Base-by-base conservation (phyloP, 2,329 filamentous ascomycete species). In the Annulohypoxylon truncatum region DNA sequence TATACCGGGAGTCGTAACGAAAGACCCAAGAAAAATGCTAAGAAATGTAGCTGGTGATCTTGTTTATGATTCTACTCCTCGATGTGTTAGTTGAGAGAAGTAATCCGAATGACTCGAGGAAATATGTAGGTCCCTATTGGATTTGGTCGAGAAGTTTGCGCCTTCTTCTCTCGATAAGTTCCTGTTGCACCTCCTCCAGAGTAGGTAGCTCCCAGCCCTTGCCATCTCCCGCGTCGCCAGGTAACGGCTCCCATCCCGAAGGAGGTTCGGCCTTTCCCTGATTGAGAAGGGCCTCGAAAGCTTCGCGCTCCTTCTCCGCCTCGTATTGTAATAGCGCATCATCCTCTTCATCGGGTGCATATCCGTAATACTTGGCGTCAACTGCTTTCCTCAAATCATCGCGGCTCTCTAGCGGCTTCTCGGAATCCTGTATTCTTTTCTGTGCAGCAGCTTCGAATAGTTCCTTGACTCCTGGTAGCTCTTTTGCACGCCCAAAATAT, bases 341-440 rank as follows among this genome's bases (percentile, higher is more conserved):
- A 77, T 97, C 93, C 79, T 98, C 96, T 79, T 98, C 94, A 72
- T 94, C 93, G 6, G 94, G 86, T 66, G 94, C 94, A 79, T 97
- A 99, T 40, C 96, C 96, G 78, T 97, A 99, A 79, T 99, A 99
- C 29, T 90, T 91, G 10, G 96, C 96, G 80, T 99, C 93, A 7
- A 99, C 94, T 72, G 90, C 87, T 80, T 87, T 89, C 66, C 90
- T 82, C 72, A 94, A 77, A 73, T 93, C 92, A 53, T 89, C 88
- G 72, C 91, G 84, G 66, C 87, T 85, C 75, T 93, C 90, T 7
- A 88, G 79, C 2, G 89, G 87, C 74, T 89, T 90, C 64, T 89
- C 85, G 2, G 83, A 84, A 53, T 83, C 82, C 78, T 69, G 85
- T 82, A 64, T 85, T 83, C 61, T 64, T 64, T 84, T 85, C 69